These are phyloP conservation scores for Chaetomiaceae sp. DNA, from an alignment of 2,329 filamentous ascomycete genomes.

Conservation along the genomic window DNA sequence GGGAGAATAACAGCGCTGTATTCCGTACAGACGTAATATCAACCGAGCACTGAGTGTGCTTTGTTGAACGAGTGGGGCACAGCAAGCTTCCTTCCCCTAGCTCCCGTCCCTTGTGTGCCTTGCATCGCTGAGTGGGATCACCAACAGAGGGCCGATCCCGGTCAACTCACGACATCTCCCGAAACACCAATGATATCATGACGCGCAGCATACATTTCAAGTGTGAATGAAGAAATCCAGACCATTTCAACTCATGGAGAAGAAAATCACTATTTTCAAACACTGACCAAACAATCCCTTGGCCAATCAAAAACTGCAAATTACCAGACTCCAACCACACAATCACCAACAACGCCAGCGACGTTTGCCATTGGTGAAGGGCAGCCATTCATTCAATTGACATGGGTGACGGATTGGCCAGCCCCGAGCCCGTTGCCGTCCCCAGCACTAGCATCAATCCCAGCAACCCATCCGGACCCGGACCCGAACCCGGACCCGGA, in stretches of 20 bases:
- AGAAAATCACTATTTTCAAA: background rate
- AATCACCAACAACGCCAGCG: no score
- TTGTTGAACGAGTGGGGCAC: conserved; percentile 2
- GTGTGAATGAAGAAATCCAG: background rate
- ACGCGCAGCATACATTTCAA: background rate
- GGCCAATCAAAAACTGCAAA: no score
- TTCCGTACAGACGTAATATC: no score
- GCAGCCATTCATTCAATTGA: background rate
- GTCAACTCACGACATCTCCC: background rate
- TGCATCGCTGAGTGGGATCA: background rate
- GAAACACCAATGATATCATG: conserved; percentile 11
- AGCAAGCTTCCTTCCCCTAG: background rate
- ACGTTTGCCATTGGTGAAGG: no score
- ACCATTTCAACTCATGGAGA: no score
- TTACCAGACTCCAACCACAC: no score
- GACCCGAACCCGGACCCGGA: background rate
- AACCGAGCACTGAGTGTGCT: background rate
- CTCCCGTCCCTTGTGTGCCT: background rate
- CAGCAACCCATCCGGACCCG: background rate
- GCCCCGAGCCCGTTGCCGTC: background rate
- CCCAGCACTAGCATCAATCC: conserved; percentile 1
- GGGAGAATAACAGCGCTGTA: no score
- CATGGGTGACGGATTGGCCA: conserved; percentile 13
- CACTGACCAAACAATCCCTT: no score
- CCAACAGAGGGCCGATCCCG: background rate